Evolutionary conservation across 2,329 filamentous ascomycete genomes (phyloP).

Genomic region (Penicillium sp.): DNA sequence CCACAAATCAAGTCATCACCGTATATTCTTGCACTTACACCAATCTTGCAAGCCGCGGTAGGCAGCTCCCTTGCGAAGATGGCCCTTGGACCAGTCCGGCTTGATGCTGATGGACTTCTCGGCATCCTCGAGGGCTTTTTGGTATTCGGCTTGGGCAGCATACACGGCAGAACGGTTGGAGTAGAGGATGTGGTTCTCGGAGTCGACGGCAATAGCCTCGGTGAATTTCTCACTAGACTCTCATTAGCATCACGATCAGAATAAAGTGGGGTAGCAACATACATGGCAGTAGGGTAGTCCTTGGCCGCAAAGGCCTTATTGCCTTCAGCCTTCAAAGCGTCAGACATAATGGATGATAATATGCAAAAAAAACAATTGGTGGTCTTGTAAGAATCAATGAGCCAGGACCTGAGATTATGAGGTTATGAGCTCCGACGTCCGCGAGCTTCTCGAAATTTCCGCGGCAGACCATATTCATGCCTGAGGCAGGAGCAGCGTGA

Average conservation of each 20-base stretch:
- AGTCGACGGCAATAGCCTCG: constrained; percentile 83
- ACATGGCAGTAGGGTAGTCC: constrained; percentile 95
- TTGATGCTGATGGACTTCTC: constrained; percentile 92
- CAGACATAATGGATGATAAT: constrained; percentile 54
- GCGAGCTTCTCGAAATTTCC: constrained; percentile 49
- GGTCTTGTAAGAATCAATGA: constrained; percentile 12
- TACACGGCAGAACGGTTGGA: constrained; percentile 89
- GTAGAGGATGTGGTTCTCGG: constrained; percentile 92
- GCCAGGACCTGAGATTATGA: constrained; percentile 10
- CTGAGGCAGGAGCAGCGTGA: constrained; percentile 22
- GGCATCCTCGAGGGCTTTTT: constrained; percentile 81
- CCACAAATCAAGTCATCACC: neutral
- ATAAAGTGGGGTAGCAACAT: constrained; percentile 48
- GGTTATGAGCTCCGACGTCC: constrained; percentile 23
- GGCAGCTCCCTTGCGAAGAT: constrained; percentile 88
- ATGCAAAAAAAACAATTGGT: constrained; percentile 1
- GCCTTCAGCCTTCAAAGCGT: constrained; percentile 91
- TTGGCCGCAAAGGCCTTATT: constrained; percentile 98
- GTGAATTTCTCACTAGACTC: constrained; percentile 79
- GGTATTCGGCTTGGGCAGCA: constrained; percentile 85
- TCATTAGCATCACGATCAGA: constrained; percentile 9
- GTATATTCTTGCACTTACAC: constrained; percentile 40
- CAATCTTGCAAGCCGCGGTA: constrained; percentile 85
- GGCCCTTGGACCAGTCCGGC: constrained; percentile 97
- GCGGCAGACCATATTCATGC: constrained; percentile 15